These are phyloP conservation scores for Penicillium samsonianum DNA, from an alignment of 495 filamentous ascomycete genomes.

Conservation along the genomic window DNA sequence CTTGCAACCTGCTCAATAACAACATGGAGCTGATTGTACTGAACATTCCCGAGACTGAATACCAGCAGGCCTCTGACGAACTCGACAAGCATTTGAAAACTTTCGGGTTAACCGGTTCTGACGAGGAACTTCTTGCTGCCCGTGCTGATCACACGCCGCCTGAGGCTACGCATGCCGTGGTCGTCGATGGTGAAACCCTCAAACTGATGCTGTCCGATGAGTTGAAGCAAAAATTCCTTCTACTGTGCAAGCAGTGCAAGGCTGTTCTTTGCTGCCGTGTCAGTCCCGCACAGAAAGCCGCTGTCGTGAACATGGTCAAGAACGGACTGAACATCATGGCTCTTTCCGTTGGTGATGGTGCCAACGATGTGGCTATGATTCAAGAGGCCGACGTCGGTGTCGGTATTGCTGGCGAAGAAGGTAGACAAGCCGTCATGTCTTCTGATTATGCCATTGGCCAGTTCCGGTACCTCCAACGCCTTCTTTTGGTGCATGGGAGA, in stretches of 20 bases:
- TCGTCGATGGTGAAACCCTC: conserved; percentile 94
- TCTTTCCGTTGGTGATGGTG: conserved; percentile 93
- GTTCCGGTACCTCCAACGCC: conserved; percentile 88
- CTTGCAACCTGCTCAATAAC: conserved; percentile 95
- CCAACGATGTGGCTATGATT: conserved; percentile 99
- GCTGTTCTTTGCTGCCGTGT: conserved; percentile 98
- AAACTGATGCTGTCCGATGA: conserved; percentile 83
- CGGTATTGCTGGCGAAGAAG: conserved; percentile 96
- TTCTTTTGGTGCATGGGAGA: conserved; percentile 92
- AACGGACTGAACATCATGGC: conserved; percentile 95
- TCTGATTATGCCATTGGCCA: conserved; percentile 98
- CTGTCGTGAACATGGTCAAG: conserved; percentile 97
- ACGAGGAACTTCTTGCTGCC: conserved; percentile 80
- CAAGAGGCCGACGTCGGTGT: conserved; percentile 98
- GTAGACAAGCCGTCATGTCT: conserved; percentile 96
- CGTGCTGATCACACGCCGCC: conserved; percentile 81
- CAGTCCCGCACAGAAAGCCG: conserved; percentile 93
- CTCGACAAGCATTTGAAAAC: conserved; percentile 70
- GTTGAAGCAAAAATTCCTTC: conserved; percentile 85
- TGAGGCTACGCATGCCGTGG: conserved; percentile 86
- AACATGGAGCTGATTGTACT: conserved; percentile 96
- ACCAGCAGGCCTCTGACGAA: conserved; percentile 62
- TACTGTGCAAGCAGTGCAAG: conserved; percentile 97
- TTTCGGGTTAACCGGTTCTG: conserved; percentile 82
- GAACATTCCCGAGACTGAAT: conserved; percentile 75